Conservation (phyloP, 2,329 filamentous ascomycete species). For the Fusarium subtropicale region DNA sequence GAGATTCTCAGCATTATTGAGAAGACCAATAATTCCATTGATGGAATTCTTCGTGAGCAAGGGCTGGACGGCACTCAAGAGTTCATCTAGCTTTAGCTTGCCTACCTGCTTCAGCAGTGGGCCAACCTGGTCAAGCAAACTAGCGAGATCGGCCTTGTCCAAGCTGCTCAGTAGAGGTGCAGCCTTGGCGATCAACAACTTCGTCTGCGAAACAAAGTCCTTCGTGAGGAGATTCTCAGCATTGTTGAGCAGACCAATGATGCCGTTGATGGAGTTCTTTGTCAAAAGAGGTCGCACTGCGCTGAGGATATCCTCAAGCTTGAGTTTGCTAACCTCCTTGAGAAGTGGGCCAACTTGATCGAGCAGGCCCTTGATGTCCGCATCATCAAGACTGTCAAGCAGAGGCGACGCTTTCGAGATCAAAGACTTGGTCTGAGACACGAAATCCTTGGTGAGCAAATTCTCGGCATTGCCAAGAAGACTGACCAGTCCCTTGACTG, state of each 20-base stretch:
- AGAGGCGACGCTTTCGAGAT: slow-evolving; percentile 47
- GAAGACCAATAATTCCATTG: slow-evolving; percentile 50
- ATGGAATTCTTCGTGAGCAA: slow-evolving; percentile 50
- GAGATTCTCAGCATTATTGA: slow-evolving; percentile 50
- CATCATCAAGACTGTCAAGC: slow-evolving; percentile 50
- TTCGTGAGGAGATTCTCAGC: slow-evolving; percentile 47
- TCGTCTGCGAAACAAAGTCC: slow-evolving; percentile 45
- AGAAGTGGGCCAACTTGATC: slow-evolving; percentile 48
- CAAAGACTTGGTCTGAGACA: slow-evolving; percentile 41
- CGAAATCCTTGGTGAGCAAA: slow-evolving; percentile 41
- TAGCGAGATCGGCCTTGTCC: slow-evolving; percentile 51
- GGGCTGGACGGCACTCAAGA: slow-evolving; percentile 46
- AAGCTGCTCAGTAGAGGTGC: slow-evolving; percentile 51
- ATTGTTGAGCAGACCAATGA: slow-evolving; percentile 52
- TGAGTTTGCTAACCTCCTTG: slow-evolving; percentile 48
- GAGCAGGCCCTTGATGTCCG: slow-evolving; percentile 50
- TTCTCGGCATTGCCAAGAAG: slow-evolving; percentile 51
- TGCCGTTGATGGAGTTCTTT: slow-evolving; percentile 47
- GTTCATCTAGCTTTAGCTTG: slow-evolving; percentile 48
- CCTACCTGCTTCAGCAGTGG: slow-evolving; percentile 51
- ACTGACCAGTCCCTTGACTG: slow-evolving; percentile 49
- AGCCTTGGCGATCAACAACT: slow-evolving; percentile 45
- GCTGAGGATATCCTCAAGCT: slow-evolving; percentile 47
- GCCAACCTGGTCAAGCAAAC: slow-evolving; percentile 48
- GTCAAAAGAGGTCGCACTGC: slow-evolving; percentile 49